Conservation (phyloP, 1,284 basidiomycete genomes). For the Phaffia rhodozyma region DNA sequence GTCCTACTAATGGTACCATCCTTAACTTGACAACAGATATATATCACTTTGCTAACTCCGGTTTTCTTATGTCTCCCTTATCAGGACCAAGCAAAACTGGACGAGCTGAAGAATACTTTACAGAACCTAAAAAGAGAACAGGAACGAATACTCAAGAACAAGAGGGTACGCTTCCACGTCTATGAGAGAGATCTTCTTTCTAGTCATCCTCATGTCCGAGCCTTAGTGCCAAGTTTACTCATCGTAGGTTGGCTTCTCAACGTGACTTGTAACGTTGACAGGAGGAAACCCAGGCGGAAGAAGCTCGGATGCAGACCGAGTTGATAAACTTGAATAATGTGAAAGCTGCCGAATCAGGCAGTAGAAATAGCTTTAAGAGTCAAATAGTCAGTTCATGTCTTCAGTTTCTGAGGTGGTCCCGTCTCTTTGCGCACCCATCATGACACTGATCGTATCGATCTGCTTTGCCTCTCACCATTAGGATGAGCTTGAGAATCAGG, state of each 20-base stretch:
- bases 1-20: too few species aligned
- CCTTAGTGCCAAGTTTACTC: background rate
- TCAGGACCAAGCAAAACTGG: background rate
- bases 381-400: conserved; percentile 26
- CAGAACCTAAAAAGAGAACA: conserved; percentile 48
- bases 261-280: background rate
- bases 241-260: conserved; percentile 18
- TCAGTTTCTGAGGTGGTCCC: conserved; percentile 21
- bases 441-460: conserved; percentile 1
- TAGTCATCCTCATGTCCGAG: too few species aligned
- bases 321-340: conserved; percentile 24
- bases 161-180: conserved; percentile 42
- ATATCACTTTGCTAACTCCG: too few species aligned
- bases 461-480: background rate
- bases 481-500: conserved; percentile 43
- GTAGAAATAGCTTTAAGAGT: conserved; percentile 18
- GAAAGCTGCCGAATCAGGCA: conserved; percentile 23
- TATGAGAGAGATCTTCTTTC: background rate
- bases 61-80: too few species aligned
- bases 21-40: too few species aligned
- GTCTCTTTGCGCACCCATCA: background rate
- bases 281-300: conserved; percentile 22
- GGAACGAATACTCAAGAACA: conserved; percentile 44
- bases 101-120: conserved; percentile 55
- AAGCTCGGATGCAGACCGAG: conserved; percentile 22